A percentile compares a stretch with the other conserved stretches of the same genome.
Conservation (phyloP, 2,329 filamentous ascomycete species). For the Thermochaetoides dissita region DNA sequence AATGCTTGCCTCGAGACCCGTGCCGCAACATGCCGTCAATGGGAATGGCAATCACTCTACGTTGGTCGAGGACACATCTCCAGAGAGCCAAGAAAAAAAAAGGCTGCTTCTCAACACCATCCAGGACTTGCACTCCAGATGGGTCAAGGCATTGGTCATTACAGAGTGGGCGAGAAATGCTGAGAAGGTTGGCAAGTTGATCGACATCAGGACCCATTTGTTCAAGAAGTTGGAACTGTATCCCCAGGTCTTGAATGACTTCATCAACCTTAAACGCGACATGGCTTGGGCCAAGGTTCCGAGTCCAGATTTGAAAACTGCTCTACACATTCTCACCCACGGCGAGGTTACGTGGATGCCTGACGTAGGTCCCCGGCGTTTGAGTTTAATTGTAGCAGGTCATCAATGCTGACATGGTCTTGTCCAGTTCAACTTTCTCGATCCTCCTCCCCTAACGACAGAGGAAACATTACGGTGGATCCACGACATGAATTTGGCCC, state of each 20-base stretch:
- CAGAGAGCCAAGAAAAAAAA: conserved; percentile 65
- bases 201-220: conserved; percentile 71
- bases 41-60: conserved; percentile 16
- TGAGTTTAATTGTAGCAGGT: background rate
- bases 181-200: conserved; percentile 68
- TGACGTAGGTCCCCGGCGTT: conserved; percentile 39
- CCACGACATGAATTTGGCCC: conserved; percentile 66
- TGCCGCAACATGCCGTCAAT: conserved; percentile 29
- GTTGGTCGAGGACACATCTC: conserved; percentile 40
- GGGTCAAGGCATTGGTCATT: conserved; percentile 85
- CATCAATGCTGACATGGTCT: conserved; percentile 11
- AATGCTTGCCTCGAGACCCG: conserved; percentile 54
- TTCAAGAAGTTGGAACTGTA: conserved; percentile 48
- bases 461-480: conserved; percentile 62
- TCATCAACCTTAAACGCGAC: conserved; percentile 60
- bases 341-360: conserved; percentile 68
- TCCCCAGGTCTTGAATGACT: conserved; percentile 42
- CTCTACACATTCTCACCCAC: conserved; percentile 68
- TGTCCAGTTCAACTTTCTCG: conserved; percentile 58
- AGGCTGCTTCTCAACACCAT: conserved; percentile 60
- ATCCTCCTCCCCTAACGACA: conserved; percentile 54
- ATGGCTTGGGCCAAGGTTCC: conserved; percentile 62
- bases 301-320: conserved; percentile 82
- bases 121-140: conserved; percentile 67
- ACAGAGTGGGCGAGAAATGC: conserved; percentile 78